A percentile compares a stretch with the other conserved stretches of the same genome.
phyloP scores from a whole-genome alignment of 106 monocot genomes.

The Platanthera guangdongensis region DNA sequence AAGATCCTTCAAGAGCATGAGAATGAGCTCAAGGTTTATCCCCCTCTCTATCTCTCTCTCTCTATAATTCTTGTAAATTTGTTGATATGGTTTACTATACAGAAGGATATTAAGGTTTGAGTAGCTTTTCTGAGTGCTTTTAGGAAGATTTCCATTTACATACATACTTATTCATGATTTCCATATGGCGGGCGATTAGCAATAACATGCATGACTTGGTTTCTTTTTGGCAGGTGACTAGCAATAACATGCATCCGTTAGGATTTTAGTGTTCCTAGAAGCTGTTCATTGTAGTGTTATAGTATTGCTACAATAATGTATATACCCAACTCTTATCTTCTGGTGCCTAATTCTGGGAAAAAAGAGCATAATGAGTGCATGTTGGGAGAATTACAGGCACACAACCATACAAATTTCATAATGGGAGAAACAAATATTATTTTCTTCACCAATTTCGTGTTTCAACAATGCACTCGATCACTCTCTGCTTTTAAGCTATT shows the following conservation, averaged over 20 bases:
- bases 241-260: not conserved
- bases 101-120: not conserved
- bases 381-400: no score
- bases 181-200: not conserved
- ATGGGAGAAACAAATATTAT: no score
- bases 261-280: not conserved
- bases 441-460: no score
- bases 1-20: conserved; percentile 76
- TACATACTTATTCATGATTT: not conserved
- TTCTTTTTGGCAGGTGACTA: not conserved
- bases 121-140: not conserved
- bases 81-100: not conserved
- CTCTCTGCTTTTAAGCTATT: no score
- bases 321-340: no score
- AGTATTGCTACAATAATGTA: no score
- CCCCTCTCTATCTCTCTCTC: not conserved
- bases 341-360: no score
- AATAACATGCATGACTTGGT: not conserved
- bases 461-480: no score
- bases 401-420: no score
- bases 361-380: no score
- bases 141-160: not conserved
- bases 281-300: not conserved
- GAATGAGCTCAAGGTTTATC: conserved; percentile 53
- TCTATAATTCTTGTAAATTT: no score